A percentile compares a stretch with the other conserved stretches of the same genome.
These are phyloP conservation scores for Hanseniaspora gamundiae DNA, from an alignment of 1,139 yeast species.

Conservation along the genomic window DNA sequence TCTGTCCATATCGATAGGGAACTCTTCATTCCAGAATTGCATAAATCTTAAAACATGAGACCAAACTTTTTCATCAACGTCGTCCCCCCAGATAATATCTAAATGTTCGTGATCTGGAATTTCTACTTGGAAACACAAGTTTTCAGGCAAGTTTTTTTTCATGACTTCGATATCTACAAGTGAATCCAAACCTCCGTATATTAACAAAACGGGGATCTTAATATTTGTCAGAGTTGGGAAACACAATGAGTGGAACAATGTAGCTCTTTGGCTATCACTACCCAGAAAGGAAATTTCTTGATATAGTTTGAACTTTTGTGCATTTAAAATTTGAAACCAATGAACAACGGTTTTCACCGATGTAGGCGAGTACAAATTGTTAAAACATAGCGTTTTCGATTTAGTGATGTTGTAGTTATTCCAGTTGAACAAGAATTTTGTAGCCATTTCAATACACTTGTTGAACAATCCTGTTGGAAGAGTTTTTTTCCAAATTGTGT, in stretches of 20 bases:
- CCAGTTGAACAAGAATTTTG: constrained; percentile 69
- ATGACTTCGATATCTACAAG: constrained; percentile 74
- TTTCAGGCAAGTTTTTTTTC: constrained; percentile 28
- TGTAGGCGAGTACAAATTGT: constrained; percentile 81
- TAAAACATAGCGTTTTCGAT: constrained; percentile 64
- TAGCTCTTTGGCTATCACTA: not conserved
- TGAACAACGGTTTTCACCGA: constrained; percentile 88
- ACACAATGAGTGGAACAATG: constrained; percentile 22
- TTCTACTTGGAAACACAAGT: constrained; percentile 24
- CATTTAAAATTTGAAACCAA: constrained; percentile 86
- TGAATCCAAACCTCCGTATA: constrained; percentile 74
- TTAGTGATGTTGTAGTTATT: constrained; percentile 52
- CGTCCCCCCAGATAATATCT: constrained; percentile 80
- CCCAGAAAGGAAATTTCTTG: constrained; percentile 28
- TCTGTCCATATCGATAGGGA: not conserved
- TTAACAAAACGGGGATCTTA: constrained; percentile 53
- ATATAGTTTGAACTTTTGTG: constrained; percentile 80
- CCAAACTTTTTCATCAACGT: constrained; percentile 43
- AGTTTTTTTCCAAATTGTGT: constrained; percentile 64
- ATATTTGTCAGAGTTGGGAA: constrained; percentile 55
- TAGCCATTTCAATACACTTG: constrained; percentile 57
- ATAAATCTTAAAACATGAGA: constrained; percentile 38
- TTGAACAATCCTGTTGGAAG: constrained; percentile 77
- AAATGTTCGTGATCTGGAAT: constrained; percentile 56
- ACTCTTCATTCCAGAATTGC: constrained; percentile 12